These are phyloP conservation scores for Barnettozyma botsteinii DNA, from an alignment of 805 yeast species.

Conservation along the genomic window DNA sequence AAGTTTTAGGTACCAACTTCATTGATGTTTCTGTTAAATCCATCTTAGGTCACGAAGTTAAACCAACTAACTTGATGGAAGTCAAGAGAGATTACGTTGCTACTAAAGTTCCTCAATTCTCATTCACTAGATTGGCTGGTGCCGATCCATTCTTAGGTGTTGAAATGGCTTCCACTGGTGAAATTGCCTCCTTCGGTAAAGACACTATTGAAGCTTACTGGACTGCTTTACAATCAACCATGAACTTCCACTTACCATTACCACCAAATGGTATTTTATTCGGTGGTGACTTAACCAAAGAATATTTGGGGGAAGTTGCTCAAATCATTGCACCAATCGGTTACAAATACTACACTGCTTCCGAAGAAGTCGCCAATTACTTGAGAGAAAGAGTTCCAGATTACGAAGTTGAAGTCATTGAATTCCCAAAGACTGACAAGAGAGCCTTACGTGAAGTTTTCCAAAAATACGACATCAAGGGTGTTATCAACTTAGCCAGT, in stretches of 20 bases:
- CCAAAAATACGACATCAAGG: slow-evolving; percentile 75
- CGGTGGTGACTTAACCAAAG: slow-evolving; percentile 85
- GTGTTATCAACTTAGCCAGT: slow-evolving; percentile 88
- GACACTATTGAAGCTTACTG: slow-evolving; percentile 89
- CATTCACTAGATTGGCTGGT: slow-evolving; percentile 96
- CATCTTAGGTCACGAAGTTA: slow-evolving; percentile 57
- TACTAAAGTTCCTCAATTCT: slow-evolving; percentile 96
- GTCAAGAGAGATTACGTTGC: slow-evolving; percentile 78
- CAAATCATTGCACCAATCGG: slow-evolving; percentile 64
- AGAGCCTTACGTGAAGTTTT: slow-evolving; percentile 90
- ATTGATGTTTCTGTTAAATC: slow-evolving; percentile 93
- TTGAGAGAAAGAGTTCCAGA: slow-evolving; percentile 42
- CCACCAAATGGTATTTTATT: slow-evolving; percentile 87
- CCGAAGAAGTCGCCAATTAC: slow-evolving; percentile 65
- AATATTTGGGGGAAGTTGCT: slow-evolving; percentile 70
- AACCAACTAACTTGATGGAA: slow-evolving; percentile 79
- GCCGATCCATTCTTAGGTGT: slow-evolving; percentile 99
- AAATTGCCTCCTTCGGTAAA: slow-evolving; percentile 93
- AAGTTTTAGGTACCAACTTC: slow-evolving; percentile 91
- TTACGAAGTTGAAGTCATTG: slow-evolving; percentile 52
- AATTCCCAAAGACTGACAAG: slow-evolving; percentile 90
- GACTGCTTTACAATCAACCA: slow-evolving; percentile 94
- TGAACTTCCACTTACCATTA: slow-evolving; percentile 91
- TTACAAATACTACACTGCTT: slow-evolving; percentile 75
- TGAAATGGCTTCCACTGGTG: slow-evolving; percentile 99